Conservation (phyloP, 805 yeast species). For the Saturnispora quitensis region DNA sequence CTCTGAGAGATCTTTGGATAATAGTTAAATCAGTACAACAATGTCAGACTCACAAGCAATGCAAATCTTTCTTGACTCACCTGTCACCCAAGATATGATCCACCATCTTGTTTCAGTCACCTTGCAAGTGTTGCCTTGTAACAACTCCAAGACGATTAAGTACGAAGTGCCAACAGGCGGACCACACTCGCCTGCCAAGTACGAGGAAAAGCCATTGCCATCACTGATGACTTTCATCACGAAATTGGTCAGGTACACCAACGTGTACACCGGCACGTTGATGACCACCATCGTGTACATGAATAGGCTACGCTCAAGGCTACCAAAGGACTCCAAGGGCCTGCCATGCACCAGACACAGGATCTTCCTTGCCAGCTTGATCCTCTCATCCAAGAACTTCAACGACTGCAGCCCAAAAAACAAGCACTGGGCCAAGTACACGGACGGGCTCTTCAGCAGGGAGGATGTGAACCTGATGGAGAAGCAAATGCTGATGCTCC, state of each 20-base stretch:
- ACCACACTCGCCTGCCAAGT: conserved; percentile 24
- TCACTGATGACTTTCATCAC: conserved; percentile 69
- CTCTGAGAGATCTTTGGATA: not conserved
- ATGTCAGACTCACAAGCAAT: conserved; percentile 51
- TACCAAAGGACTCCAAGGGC: conserved; percentile 68
- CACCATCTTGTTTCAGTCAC: conserved; percentile 59
- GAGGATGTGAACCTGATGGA: conserved; percentile 76
- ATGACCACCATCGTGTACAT: conserved; percentile 65
- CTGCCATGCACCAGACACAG: conserved; percentile 75
- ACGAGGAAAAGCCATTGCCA: conserved; percentile 41
- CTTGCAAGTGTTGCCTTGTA: conserved; percentile 58
- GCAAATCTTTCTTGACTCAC: conserved; percentile 48
- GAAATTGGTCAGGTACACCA: conserved; percentile 61
- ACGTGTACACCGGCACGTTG: conserved; percentile 73
- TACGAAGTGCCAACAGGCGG: conserved; percentile 26
- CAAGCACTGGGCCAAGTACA: conserved; percentile 69
- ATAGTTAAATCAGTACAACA: not conserved
- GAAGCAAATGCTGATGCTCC: conserved; percentile 56
- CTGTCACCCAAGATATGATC: conserved; percentile 68
- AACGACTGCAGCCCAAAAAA: conserved; percentile 75
- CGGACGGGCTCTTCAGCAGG: conserved; percentile 60
- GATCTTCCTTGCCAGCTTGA: conserved; percentile 64
- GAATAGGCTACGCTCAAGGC: conserved; percentile 46
- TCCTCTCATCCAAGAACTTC: conserved; percentile 63
- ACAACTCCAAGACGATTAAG: conserved; percentile 29